phyloP scores from a whole-genome alignment of 1,284 basidiomycete species.

The Austroboletus novae-zelandiae region DNA sequence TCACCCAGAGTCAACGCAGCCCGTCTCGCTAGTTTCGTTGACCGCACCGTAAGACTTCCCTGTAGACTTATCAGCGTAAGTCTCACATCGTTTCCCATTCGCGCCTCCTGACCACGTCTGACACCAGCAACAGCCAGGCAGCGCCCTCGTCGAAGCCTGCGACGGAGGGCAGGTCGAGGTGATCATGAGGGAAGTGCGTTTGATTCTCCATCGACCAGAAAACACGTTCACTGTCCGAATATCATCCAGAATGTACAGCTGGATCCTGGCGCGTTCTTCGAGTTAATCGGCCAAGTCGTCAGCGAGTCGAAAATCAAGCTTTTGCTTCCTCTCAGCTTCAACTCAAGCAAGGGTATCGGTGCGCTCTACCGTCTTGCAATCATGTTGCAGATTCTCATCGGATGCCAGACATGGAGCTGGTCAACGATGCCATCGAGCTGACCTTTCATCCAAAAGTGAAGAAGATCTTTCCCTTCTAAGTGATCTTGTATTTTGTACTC shows the following conservation, averaged over 20 bases:
- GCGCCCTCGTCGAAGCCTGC: constrained; percentile 61
- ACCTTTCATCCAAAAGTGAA: constrained; percentile 61
- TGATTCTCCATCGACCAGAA: no score
- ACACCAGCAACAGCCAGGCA: constrained; percentile 51
- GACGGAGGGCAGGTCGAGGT: constrained; percentile 61
- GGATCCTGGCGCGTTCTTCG: constrained; percentile 67
- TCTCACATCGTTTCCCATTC: background rate
- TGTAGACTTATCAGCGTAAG: constrained; percentile 67
- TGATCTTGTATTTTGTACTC: background rate
- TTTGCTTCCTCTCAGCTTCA: constrained; percentile 56
- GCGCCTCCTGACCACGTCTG: background rate
- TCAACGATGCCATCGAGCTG: constrained; percentile 63
- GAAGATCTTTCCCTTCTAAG: constrained; percentile 42
- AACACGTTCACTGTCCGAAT: no score
- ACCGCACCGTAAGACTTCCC: constrained; percentile 66
- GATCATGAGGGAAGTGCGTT: constrained; percentile 59
- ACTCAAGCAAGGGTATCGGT: constrained; percentile 54
- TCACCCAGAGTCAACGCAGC: constrained; percentile 69
- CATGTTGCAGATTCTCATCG: no score
- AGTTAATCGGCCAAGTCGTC: constrained; percentile 71
- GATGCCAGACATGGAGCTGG: constrained; percentile 58
- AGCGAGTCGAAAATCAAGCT: no score
- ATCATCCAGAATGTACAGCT: no score
- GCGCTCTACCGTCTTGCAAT: background rate
- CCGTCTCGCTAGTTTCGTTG: constrained; percentile 51